Percentiles rank a stretch among this genome's conserved stretches.
These are phyloP conservation scores for Termitomyces sp. DNA, from an alignment of 768 basidiomycete species.

Conservation along the genomic window DNA sequence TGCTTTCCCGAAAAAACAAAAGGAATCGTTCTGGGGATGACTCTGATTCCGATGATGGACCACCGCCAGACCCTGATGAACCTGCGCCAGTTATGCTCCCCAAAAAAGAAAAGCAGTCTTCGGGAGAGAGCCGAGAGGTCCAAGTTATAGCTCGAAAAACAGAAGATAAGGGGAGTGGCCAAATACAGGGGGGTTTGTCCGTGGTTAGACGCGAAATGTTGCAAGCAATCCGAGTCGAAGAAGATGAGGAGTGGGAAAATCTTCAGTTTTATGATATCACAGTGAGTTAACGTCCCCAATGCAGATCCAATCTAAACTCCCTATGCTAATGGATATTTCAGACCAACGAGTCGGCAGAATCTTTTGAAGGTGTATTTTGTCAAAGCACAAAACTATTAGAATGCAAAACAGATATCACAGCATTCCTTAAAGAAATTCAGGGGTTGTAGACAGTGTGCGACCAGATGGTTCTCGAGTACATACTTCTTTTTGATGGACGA, in stretches of 20 bases:
- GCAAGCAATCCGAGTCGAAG: conserved; percentile 65
- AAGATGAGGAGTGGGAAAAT: conserved; percentile 75
- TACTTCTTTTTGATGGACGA: conserved; percentile 12
- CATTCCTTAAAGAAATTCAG: conserved; percentile 55
- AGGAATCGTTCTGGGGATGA: conserved; percentile 50
- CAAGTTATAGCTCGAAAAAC: conserved; percentile 71
- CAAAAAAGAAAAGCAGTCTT: conserved; percentile 60
- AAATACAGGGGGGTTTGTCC: conserved; percentile 64
- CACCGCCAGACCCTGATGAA: conserved; percentile 79
- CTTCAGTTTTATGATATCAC: conserved; percentile 63
- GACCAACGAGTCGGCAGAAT: conserved; percentile 54
- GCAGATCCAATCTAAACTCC: conserved; percentile 2
- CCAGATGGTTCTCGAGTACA: background rate
- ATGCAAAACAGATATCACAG: conserved; percentile 53
- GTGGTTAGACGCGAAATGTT: conserved; percentile 75
- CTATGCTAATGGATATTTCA: conserved; percentile 26
- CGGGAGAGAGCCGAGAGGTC: conserved; percentile 67
- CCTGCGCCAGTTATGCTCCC: conserved; percentile 39
- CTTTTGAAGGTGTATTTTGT: conserved; percentile 66
- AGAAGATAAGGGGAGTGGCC: conserved; percentile 55
- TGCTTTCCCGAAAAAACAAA: conserved; percentile 60
- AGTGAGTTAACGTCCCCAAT: conserved; percentile 36
- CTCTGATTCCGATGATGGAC: conserved; percentile 76
- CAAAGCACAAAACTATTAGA: conserved; percentile 45
- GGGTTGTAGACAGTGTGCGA: conserved; percentile 36